Evolutionary conservation across 2,329 filamentous ascomycete species (phyloP).

Genomic region (Penicillium concentricum): DNA sequence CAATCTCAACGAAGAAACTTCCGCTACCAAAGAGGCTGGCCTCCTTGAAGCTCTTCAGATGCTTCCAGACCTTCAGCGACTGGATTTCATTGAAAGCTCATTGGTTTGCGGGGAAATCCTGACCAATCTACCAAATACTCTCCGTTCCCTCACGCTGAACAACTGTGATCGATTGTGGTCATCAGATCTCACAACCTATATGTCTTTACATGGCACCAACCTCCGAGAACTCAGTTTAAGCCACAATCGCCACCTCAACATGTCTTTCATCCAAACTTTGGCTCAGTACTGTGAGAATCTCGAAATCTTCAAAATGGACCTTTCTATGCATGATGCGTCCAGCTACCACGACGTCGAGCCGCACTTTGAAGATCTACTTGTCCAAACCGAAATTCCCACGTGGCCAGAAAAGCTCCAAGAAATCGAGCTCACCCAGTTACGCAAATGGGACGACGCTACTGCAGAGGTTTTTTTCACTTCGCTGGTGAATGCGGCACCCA

Average conservation of each 20-base stretch:
- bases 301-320: slow-evolving; percentile 69
- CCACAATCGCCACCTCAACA: slow-evolving; percentile 75
- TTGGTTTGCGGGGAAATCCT: slow-evolving; percentile 68
- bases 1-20: slow-evolving; percentile 45
- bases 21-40: slow-evolving; percentile 24
- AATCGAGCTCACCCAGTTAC: slow-evolving; percentile 74
- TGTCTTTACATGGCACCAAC: slow-evolving; percentile 65
- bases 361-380: slow-evolving; percentile 67
- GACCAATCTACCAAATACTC: slow-evolving; percentile 62
- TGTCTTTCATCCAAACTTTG: slow-evolving; percentile 70
- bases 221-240: slow-evolving; percentile 68
- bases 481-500: slow-evolving; percentile 67
- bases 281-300: slow-evolving; percentile 68
- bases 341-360: slow-evolving; percentile 69
- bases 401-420: slow-evolving; percentile 74
- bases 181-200: slow-evolving; percentile 62
- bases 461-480: slow-evolving; percentile 78
- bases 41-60: slow-evolving; percentile 52
- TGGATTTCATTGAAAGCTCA: slow-evolving; percentile 74
- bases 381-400: slow-evolving; percentile 59
- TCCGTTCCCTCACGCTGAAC: slow-evolving; percentile 69
- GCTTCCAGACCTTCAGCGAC: slow-evolving; percentile 63
- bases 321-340: slow-evolving; percentile 73
- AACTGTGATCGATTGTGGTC: slow-evolving; percentile 77
- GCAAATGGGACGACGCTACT: slow-evolving; percentile 67